These are phyloP conservation scores for Polyporus arcularius DNA, from an alignment of 768 basidiomycete species.

Conservation along the genomic window DNA sequence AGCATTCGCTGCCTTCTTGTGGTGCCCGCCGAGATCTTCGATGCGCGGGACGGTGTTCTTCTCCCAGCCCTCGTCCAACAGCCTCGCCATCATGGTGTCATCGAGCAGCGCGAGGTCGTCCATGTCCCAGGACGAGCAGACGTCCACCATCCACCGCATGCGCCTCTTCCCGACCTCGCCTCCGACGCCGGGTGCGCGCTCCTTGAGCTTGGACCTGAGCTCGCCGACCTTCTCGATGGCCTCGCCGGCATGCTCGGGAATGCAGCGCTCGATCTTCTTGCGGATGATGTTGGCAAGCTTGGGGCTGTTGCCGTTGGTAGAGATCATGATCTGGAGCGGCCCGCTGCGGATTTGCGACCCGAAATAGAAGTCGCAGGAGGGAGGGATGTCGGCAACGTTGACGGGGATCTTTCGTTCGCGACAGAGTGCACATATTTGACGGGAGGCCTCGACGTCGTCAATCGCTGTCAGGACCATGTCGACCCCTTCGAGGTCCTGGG, in stretches of 20 bases:
- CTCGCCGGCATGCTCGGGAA: slow-evolving; percentile 72
- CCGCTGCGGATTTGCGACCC: slow-evolving; percentile 91
- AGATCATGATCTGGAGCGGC: slow-evolving; percentile 93
- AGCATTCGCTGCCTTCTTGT: slow-evolving; percentile 1
- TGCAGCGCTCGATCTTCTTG: slow-evolving; percentile 59
- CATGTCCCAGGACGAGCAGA: slow-evolving; percentile 86
- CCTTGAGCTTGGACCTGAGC: slow-evolving; percentile 70
- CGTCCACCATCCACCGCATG: slow-evolving; percentile 90
- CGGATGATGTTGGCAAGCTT: slow-evolving; percentile 86
- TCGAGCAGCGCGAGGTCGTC: slow-evolving; percentile 76
- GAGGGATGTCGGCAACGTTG: slow-evolving; percentile 96
- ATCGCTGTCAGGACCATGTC: slow-evolving; percentile 95
- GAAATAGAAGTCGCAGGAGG: slow-evolving; percentile 97
- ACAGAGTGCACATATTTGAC: slow-evolving; percentile 70
- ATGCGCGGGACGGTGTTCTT: slow-evolving; percentile 42
- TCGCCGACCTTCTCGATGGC: slow-evolving; percentile 81
- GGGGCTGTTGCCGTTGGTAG: slow-evolving; percentile 92
- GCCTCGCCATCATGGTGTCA: slow-evolving; percentile 57
- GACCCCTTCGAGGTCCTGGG: slow-evolving; percentile 64
- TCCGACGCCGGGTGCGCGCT: slow-evolving; percentile 81
- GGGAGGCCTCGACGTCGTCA: slow-evolving; percentile 74
- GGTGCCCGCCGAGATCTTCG: slow-evolving; percentile 25
- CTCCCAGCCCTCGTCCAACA: slow-evolving; percentile 90
- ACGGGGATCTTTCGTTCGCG: slow-evolving; percentile 75
- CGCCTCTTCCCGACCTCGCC: slow-evolving; percentile 73